phyloP scores from a whole-genome alignment of 2,329 filamentous ascomycete genomes.

The Fonsecaea pedrosoi region DNA sequence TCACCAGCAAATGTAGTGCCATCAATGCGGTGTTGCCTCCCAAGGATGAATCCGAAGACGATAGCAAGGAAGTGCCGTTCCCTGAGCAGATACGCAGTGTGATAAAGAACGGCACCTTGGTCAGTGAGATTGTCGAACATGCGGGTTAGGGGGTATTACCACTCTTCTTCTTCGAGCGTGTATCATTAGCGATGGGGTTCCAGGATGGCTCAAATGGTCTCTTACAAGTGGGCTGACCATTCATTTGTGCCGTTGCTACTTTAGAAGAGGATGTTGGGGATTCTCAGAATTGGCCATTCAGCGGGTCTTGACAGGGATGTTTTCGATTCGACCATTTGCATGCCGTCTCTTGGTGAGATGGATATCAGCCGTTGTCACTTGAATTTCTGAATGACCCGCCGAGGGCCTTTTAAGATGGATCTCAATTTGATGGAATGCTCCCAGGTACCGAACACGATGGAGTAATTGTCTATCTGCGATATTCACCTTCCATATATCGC shows the following conservation, averaged over 20 bases:
- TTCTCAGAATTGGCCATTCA: neutral
- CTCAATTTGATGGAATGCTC: too few species aligned
- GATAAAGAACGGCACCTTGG: constrained; percentile 76
- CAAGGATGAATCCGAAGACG: constrained; percentile 69
- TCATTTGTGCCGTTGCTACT: neutral
- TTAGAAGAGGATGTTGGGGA: constrained; percentile 8
- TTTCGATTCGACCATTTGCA: neutral
- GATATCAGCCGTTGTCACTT: neutral
- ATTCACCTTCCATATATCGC: too few species aligned
- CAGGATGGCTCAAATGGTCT: constrained; percentile 8
- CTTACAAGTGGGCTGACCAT: neutral
- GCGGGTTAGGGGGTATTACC: constrained; percentile 64
- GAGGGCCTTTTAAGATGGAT: too few species aligned
- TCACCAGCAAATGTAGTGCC: constrained; percentile 83
- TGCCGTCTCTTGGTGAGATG: neutral
- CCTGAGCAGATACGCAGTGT: constrained; percentile 89
- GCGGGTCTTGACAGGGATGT: neutral
- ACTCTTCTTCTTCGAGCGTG: constrained; percentile 16
- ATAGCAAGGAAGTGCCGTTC: constrained; percentile 85
- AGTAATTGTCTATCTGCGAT: too few species aligned
- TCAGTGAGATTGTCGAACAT: constrained; percentile 96
- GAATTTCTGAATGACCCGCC: neutral
- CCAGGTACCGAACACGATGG: too few species aligned
- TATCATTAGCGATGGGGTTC: constrained; percentile 31
- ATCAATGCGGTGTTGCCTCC: constrained; percentile 87